Evolutionary conservation across 208 protist genomes (phyloP), one percentile per base, ranked within the genome.

Genomic region (Porcisia deanei): DNA sequence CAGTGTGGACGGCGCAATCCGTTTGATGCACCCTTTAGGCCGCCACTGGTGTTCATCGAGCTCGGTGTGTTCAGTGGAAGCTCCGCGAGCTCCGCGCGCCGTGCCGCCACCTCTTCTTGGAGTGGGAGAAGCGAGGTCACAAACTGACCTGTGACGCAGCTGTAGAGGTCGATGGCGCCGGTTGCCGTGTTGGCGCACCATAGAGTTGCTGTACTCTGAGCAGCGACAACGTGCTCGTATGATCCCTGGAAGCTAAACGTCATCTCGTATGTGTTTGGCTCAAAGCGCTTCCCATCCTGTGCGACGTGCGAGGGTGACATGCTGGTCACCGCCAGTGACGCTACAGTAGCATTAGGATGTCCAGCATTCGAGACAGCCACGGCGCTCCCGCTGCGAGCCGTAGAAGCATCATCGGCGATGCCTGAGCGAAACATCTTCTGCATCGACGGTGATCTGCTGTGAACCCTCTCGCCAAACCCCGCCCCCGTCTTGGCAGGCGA

Each of bases 81-180:
- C 47, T 78, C 73, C 18, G 70, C 14, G n/a, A 77, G 39, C 58
- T 79, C 80, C 30, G 34, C 75, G 1, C 63, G 69, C 4, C 75
- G 61, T 18, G 80, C 79, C 2, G 1, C n/a, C 6, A 82, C 60
- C 43, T 69, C 76, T 41, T 65, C 70, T 14, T 75, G 59, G 25
- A 75, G 76, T 7, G 84, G 59, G 1, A 37, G 82, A 10, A 91
- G 65, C n/a, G 84, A 73, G 14, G 81, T 60, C n/a, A 81, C 81
- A 30, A 89, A 75, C 63, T 88, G 66, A 0, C 91, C 91, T 0
- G 91, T 91, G 22, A 93, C 64, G 41, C 82, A 82, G 79, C 85
- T 95, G 77, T 88, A 95, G 8, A 95, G 71, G 74, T 95, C 91
- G 10, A 95, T 78, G 2, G 71, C 64, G 7, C 87, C 88, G 6